Base-by-base conservation (phyloP, 2,329 filamentous ascomycete species). In the Pseudogymnoascus verrucosus region DNA sequence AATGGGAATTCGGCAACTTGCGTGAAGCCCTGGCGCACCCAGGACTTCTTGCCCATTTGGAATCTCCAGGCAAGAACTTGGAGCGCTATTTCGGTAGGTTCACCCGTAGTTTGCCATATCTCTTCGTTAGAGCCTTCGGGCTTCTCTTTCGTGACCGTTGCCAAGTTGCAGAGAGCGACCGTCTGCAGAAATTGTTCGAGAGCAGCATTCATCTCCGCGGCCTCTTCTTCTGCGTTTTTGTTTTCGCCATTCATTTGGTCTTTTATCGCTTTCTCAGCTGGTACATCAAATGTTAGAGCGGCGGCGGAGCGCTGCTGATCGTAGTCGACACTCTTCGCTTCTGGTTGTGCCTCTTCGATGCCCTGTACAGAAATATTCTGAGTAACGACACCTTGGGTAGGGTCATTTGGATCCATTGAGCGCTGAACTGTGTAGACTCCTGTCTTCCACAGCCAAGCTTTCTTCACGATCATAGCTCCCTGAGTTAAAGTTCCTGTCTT, bases 401-500 rank as follows among this genome's bases (percentile, higher is more conserved):
- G 84, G 66, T 86, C 77, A 61, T 78, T 80, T 1, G 83, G 81
- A 64, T 84, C 78, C 40, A 78, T 79, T 21, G 80, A 81, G 59
- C 81, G 76, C 57, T 79, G 76, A 31, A 87, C 77, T 2, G 77
- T 79, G 71, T 84, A 79, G 16, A 79, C 79, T 2, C 82, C 82
- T 28, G 77, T 75, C 12, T 76, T 77, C 2, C 82, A 82, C 12
- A 86, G 76, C 80, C 82, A 84, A 1, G 79, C 81, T 66, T 82
- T 83, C 44, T 82, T 78, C 5, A 82, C 80, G n/a, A 86, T 79
- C 84, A 86, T 86, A 67, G 83, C 83, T 19, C 71, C 71, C 64
- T 73, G 68, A 5, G 87, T 89, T 64, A 90, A 76, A 0, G 87
- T 89, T 1, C 89, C 89, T 0, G 89, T 92, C 78, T 91, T 92